Evolutionary conservation across 306 rosid genomes (phyloP).

Genomic region (Vigna reflexopilosa): DNA sequence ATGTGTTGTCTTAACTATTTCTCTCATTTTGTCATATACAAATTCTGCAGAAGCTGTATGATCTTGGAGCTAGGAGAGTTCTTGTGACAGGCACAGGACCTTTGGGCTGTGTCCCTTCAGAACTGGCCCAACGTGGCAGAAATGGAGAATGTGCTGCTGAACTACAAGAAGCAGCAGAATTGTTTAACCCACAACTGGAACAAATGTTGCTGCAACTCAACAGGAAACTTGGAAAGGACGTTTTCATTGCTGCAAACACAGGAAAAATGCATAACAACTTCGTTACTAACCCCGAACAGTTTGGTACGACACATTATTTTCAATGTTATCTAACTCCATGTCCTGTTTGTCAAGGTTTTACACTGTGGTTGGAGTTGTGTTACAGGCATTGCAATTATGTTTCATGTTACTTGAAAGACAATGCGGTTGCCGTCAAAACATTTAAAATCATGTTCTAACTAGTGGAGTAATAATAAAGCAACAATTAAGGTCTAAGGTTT

Average conservation of each 20-base stretch:
- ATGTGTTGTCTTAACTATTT: neutral
- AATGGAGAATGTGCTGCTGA: constrained; percentile 66
- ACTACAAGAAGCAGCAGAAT: constrained; percentile 59
- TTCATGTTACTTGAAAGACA: neutral
- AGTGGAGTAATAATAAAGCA: too few species aligned
- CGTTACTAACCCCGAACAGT: constrained; percentile 54
- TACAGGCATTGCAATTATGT: neutral
- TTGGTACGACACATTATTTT: constrained; percentile 47
- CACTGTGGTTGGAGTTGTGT: too few species aligned
- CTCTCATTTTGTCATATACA: neutral
- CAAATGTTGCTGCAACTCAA: constrained; percentile 58
- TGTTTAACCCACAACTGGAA: constrained; percentile 75
- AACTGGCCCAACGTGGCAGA: constrained; percentile 60
- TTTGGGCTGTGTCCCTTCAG: constrained; percentile 86
- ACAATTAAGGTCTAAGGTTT: too few species aligned
- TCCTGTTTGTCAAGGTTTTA: neutral
- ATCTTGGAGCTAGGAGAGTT: constrained; percentile 72
- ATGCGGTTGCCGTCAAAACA: neutral
- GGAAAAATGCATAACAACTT: constrained; percentile 53
- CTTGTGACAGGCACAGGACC: constrained; percentile 91
- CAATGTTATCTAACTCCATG: too few species aligned
- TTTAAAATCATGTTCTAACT: neutral
- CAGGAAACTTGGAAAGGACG: constrained; percentile 54
- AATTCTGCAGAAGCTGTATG: constrained; percentile 48
- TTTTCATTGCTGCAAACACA: constrained; percentile 69